Evolutionary conservation across 495 filamentous ascomycete species (phyloP), one percentile per base, ranked within the genome.

Genomic region (Neurospora sp.): DNA sequence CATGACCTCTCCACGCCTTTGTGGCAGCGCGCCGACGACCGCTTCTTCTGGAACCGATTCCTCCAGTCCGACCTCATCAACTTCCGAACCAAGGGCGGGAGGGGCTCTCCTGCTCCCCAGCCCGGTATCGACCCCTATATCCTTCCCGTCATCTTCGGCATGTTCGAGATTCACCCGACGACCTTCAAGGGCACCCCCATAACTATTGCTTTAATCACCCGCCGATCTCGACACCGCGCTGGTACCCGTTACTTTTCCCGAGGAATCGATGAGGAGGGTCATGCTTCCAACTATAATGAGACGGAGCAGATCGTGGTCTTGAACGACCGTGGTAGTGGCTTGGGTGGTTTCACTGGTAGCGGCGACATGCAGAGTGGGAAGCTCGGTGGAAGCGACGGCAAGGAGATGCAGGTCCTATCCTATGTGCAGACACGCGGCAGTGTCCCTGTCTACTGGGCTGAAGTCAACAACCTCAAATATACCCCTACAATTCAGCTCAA

Each of bases 1-100:
- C 83, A 86, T 31, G 88, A 97, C 75, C 77, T 83, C 28, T 85
- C 86, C 39, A 84, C 86, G 70, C 94, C 96, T 13, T 84, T 98
- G 71, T 99, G 96, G 96, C 90, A 92, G 82, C 85, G 94, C 73
- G 92, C 96, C 71, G 96, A 99, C 82, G 94, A 99, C 77, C 91
- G 96, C 71, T 98, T 99, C 85, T 99, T 97, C 86, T 99, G 95
- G 95, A 99, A 99, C 81, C 89, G 90, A 71, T 96, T 97, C 78
- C 85, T 98, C 69, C 92, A 94, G 81, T 90, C 91, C 4, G 95
- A 98, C 75, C 82, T 99, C 69, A 98, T 99, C 74, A 88, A 97
- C 81, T 92, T 97, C 78, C 89, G 93, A 62, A 85, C 81, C 40
- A 78, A 78, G 0, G 84, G 87, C 28, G 84, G 78, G 45, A 77